Evolutionary conservation across 2,329 filamentous ascomycete species (phyloP).

Genomic region (Calonectria ilicicola): DNA sequence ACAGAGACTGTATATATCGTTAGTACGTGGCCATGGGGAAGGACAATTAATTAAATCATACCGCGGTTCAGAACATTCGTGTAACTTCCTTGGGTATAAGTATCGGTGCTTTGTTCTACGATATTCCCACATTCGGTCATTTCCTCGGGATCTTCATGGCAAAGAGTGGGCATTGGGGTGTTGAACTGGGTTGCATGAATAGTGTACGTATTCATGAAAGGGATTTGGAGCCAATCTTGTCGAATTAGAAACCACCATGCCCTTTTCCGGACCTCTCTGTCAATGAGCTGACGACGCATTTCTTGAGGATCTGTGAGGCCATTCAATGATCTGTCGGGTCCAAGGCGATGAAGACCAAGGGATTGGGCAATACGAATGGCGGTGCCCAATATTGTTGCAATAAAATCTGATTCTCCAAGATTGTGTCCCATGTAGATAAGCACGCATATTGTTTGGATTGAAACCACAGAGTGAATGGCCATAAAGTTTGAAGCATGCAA

Average conservation of each 20-base stretch:
- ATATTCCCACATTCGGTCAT: not conserved
- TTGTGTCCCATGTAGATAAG: not conserved
- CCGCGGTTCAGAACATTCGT: not conserved
- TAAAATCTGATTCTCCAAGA: conserved; percentile 1
- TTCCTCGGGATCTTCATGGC: not conserved
- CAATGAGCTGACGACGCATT: not conserved
- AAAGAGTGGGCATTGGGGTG: conserved; percentile 9
- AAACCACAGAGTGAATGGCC: not conserved
- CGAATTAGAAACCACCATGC: conserved; percentile 23
- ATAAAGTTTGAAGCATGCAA: not conserved
- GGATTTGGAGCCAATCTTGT: conserved; percentile 25
- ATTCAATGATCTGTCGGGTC: not conserved
- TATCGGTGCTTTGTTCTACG: not conserved
- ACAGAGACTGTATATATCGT: conserved; percentile 5
- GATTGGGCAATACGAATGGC: not conserved
- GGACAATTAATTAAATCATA: not conserved
- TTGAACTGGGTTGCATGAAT: conserved; percentile 21
- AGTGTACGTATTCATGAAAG: conserved; percentile 20
- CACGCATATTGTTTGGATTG: not conserved
- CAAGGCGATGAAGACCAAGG: not conserved
- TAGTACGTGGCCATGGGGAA: not conserved
- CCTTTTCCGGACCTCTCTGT: conserved; percentile 14
- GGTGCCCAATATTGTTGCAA: not conserved
- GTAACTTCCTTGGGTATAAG: conserved; percentile 15
- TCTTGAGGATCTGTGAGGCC: not conserved